A percentile compares a stretch with the other conserved stretches of the same genome.
Conservation (phyloP, 2,329 filamentous ascomycete species). For the Clarireedia homoeocarpa region DNA sequence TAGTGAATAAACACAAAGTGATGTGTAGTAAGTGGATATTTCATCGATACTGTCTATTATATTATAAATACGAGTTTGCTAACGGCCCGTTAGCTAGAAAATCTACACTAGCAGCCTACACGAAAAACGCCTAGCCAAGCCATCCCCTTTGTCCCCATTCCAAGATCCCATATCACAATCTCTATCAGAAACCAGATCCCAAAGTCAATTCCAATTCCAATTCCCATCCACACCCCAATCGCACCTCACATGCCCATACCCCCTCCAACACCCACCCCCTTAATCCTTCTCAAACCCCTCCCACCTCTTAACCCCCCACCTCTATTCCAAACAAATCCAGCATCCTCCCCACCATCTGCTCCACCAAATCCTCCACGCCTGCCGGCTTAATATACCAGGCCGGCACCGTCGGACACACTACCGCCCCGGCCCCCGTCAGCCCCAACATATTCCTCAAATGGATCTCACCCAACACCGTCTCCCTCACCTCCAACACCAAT, state of each 20-base stretch:
- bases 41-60: too few species aligned
- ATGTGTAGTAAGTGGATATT: too few species aligned
- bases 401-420: slow-evolving; percentile 33
- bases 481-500: slow-evolving; percentile 35
- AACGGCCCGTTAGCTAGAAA: too few species aligned
- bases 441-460: slow-evolving; percentile 39
- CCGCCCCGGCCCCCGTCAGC: slow-evolving; percentile 31
- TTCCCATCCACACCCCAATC: not conserved
- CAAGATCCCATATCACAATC: too few species aligned
- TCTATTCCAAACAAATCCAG: not conserved
- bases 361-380: not conserved
- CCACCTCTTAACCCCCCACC: not conserved
- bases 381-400: not conserved
- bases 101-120: too few species aligned
- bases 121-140: too few species aligned
- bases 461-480: slow-evolving; percentile 39
- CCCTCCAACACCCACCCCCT: not conserved
- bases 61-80: too few species aligned
- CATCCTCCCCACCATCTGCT: not conserved
- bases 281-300: slow-evolving; percentile 10
- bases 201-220: not conserved
- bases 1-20: too few species aligned
- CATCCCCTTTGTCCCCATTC: too few species aligned
- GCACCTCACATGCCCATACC: too few species aligned
- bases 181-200: too few species aligned